These are phyloP conservation scores for Pseudisothecium myosuroides DNA, from an alignment of 225 moss, liverwort and hornwort genomes.

Conservation along the genomic window DNA sequence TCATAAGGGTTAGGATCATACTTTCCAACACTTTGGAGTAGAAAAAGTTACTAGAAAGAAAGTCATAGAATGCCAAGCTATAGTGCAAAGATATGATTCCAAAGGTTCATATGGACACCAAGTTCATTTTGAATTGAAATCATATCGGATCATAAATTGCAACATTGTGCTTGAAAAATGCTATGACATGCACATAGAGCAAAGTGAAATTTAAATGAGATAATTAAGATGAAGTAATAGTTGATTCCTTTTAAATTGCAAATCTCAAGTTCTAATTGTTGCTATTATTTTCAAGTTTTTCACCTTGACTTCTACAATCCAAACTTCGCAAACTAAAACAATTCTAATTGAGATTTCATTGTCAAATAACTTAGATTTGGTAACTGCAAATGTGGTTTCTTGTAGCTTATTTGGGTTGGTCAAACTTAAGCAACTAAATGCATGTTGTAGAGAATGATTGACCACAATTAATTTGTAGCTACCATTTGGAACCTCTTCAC, in stretches of 20 bases:
- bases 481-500: neutral
- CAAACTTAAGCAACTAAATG: neutral
- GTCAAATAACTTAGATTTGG: neutral
- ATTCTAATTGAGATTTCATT: neutral
- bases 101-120: neutral
- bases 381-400: neutral
- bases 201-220: neutral
- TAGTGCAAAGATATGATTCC: neutral
- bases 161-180: neutral
- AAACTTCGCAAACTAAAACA: neutral
- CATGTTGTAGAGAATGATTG: too few species aligned
- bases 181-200: neutral
- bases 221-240: neutral
- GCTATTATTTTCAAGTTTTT: neutral
- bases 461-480: fast-evolving
- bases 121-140: neutral
- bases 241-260: neutral
- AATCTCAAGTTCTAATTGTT: too few species aligned
- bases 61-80: neutral
- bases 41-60: neutral
- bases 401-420: too few species aligned
- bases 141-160: neutral
- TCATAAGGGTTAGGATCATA: neutral
- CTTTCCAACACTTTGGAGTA: neutral
- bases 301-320: neutral